Base-by-base conservation (phyloP, 352 stramenopile species). In the Phytophthora parvispora region DNA sequence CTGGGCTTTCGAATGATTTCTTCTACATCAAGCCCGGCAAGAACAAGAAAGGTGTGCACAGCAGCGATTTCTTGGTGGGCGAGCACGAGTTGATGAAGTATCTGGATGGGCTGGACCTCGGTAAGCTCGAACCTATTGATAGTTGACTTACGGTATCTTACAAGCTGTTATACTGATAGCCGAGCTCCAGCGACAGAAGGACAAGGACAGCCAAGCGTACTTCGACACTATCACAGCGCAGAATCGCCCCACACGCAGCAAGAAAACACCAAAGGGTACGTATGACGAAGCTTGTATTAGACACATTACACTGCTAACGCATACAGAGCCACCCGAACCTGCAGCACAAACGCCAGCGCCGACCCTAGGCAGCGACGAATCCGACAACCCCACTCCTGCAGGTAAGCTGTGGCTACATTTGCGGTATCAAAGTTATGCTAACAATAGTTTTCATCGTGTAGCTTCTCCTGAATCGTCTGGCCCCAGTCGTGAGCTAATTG, bases 51-150 rank as follows among this genome's bases (percentile, higher is more conserved):
- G 40, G 40, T n/a, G n/a, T 48, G n/a, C 40, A n/a, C n/a, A n/a
- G 40, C n/a, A 13, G 12, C 40, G n/a, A 27, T 12, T 27, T 48
- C 40, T 48, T 48, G 18, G 40, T 48, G 0, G n/a, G 40, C 7
- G n/a, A 48, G 7, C 18, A 27, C n/a, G 40, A 48, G 40, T 27
- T 16, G 40, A 48, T 48, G 40, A 48, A 25, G 40, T 48, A 48
- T 48, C n/a, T 48, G 40, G n/a, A 27, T 48, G 18, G n/a, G 40
- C 40, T 48, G 40, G n/a, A 48, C 40, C 40, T 48, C 40, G 40
- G 40, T 25, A 25, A 25, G n/a, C 6, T 25, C 40, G 38, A 6
- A 45, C 0, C 4, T 45, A 12, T 45, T 22, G 16, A 45, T 6
- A 6, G 4, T 8, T 24, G 2, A 24, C 4, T 45, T 45, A 45